Conservation (phyloP, 495 filamentous ascomycete species). For the Neurospora sp. region DNA sequence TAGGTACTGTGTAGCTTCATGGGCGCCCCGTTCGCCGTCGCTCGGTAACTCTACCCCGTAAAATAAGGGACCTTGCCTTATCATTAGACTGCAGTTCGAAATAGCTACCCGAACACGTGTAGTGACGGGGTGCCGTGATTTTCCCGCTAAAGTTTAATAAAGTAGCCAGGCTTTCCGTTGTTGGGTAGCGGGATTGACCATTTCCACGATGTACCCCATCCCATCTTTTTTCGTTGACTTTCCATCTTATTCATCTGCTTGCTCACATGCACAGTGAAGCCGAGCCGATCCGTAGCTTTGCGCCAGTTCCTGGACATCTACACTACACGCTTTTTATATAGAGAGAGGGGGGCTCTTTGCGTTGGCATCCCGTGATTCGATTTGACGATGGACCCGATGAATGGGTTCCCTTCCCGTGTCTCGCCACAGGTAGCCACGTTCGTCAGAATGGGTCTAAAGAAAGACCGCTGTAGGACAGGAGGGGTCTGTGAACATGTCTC, state of each 20-base stretch:
- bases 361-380: not conserved
- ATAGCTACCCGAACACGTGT: not conserved
- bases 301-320: not conserved
- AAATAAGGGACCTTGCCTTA: not conserved
- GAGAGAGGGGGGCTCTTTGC: not conserved
- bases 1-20: not conserved
- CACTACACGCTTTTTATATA: not conserved
- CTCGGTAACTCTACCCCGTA: not conserved
- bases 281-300: not conserved
- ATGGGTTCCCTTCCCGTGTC: not conserved
- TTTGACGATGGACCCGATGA: not conserved
- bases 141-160: not conserved
- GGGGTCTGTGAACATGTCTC: not conserved
- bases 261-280: not conserved
- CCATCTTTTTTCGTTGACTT: not conserved
- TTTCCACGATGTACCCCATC: not conserved
- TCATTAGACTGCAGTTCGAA: not conserved
- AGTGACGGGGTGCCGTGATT: not conserved
- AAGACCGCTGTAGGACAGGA: not conserved
- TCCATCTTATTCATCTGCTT: not conserved
- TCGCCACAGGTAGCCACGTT: not conserved
- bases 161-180: not conserved
- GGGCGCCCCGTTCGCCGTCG: not conserved
- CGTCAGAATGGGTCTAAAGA: not conserved
- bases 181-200: not conserved